Percentiles rank a stretch among this genome's conserved stretches.
Evolutionary conservation across 768 basidiomycete genomes (phyloP).

Genomic region (Lentinula sp.): DNA sequence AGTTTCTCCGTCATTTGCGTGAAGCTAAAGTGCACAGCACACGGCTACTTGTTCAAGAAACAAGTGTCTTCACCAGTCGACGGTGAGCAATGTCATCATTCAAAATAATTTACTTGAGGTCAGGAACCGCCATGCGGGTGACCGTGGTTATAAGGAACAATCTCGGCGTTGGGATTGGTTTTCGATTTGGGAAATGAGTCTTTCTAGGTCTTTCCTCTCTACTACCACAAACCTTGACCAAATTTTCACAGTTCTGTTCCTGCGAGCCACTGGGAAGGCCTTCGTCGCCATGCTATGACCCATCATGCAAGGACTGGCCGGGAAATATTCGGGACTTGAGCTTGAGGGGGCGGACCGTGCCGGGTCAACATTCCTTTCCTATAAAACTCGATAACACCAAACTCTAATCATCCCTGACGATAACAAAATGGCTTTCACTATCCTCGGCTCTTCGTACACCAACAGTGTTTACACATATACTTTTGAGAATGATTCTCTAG

Average conservation of each 20-base stretch:
- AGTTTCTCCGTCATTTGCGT: neutral
- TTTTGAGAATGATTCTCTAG: slow-evolving; percentile 54
- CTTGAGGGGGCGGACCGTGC: neutral
- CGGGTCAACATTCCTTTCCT: neutral
- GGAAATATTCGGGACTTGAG: neutral
- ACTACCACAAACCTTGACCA: neutral
- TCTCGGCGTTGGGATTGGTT: neutral
- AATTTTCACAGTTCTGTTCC: neutral
- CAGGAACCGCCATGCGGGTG: neutral
- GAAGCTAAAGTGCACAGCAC: too few species aligned
- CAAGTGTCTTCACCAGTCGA: neutral
- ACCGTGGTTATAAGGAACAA: neutral
- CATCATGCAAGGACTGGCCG: neutral
- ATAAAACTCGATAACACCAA: neutral
- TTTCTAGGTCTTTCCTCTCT: neutral
- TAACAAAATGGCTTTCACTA: slow-evolving; percentile 17
- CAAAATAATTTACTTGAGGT: neutral
- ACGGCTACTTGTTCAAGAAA: neutral
- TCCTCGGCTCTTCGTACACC: slow-evolving; percentile 64
- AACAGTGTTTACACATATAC: slow-evolving; percentile 53
- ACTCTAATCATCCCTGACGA: neutral
- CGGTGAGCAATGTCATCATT: neutral
- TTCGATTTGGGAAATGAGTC: neutral
- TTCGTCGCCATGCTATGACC: neutral
- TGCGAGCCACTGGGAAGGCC: neutral